These are phyloP conservation scores for Lichtheimia hyalospora DNA, from an alignment of 371 early-diverging fungal species.

Conservation along the genomic window DNA sequence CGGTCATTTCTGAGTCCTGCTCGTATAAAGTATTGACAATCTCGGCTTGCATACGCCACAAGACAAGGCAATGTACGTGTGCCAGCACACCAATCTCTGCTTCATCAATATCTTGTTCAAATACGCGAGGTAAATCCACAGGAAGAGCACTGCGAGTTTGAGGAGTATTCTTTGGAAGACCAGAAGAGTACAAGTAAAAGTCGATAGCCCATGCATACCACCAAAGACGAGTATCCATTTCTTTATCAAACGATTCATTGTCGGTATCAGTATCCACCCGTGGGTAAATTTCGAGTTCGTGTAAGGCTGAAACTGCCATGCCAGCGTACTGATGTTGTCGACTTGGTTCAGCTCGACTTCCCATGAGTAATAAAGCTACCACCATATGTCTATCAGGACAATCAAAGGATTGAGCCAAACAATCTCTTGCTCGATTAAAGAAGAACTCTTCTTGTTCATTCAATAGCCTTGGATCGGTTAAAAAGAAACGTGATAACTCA, in stretches of 20 bases:
- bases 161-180: conserved; percentile 36
- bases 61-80: conserved; percentile 23
- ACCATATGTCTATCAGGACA: conserved; percentile 38
- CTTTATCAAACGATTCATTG: conserved; percentile 39
- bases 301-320: conserved; percentile 47
- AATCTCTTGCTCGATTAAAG: conserved; percentile 42
- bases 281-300: conserved; percentile 46
- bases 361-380: conserved; percentile 30
- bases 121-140: conserved; percentile 34
- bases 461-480: not conserved
- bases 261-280: conserved; percentile 33
- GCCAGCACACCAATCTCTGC: conserved; percentile 34
- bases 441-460: conserved; percentile 50
- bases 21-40: conserved; percentile 37
- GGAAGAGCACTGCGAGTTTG: conserved; percentile 21
- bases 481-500: conserved; percentile 10
- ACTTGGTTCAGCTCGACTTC: conserved; percentile 28
- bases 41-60: conserved; percentile 47
- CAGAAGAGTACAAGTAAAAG: conserved; percentile 41
- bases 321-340: conserved; percentile 39
- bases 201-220: conserved; percentile 52
- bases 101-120: conserved; percentile 48
- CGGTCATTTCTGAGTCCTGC: conserved; percentile 45
- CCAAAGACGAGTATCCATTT: conserved; percentile 53
- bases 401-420: conserved; percentile 44